Conservation (phyloP, 2,329 filamentous ascomycete genomes). For the Aspergillus candidus region DNA sequence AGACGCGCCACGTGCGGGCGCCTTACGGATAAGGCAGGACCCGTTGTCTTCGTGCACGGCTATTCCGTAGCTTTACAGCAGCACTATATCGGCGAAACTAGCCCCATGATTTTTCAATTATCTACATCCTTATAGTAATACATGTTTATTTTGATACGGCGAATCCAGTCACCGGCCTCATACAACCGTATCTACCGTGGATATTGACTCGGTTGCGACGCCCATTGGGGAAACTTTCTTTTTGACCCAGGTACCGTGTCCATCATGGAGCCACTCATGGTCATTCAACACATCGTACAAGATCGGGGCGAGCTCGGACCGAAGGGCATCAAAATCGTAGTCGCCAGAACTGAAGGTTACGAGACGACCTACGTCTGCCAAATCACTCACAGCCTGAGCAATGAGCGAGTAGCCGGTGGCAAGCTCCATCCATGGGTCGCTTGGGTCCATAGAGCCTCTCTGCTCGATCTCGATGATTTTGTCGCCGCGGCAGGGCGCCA, state of each 20-base stretch:
- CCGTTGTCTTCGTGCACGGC: too few species aligned
- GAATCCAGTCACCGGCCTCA: too few species aligned
- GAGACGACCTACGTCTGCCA: conserved; percentile 16
- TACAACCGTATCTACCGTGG: background rate
- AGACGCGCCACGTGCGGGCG: too few species aligned
- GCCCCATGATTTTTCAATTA: too few species aligned
- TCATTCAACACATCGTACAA: conserved; percentile 19
- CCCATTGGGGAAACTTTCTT: background rate
- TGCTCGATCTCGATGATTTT: conserved; percentile 36
- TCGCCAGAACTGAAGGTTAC: conserved; percentile 26
- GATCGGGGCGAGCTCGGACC: conserved; percentile 20
- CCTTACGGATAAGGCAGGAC: too few species aligned
- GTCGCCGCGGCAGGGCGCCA: conserved; percentile 37
- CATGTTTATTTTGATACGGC: too few species aligned
- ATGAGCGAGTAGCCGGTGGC: conserved; percentile 47
- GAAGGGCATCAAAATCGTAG: conserved; percentile 26
- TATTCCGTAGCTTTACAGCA: too few species aligned
- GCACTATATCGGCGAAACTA: too few species aligned
- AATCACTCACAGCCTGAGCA: conserved; percentile 27
- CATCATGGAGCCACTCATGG: conserved; percentile 27
- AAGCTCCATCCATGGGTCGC: conserved; percentile 50
- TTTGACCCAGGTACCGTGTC: conserved; percentile 24
- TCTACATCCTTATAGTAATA: too few species aligned
- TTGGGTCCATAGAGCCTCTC: conserved; percentile 35
- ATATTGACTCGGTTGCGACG: background rate